Conservation (phyloP, 2,329 filamentous ascomycete genomes). For the Fusarium albidum region DNA sequence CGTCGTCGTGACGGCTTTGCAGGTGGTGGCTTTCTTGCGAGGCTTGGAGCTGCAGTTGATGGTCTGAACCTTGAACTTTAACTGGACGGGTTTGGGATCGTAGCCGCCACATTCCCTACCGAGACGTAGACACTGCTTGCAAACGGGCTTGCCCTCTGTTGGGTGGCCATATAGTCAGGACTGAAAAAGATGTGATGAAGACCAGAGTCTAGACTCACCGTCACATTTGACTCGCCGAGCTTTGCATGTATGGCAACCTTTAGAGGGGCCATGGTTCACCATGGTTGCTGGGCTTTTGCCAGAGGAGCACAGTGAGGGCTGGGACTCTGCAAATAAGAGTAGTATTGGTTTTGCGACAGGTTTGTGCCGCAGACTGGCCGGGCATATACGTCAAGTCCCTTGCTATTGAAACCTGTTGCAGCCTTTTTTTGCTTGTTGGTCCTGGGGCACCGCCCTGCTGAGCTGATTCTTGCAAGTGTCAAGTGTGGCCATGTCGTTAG, state of each 20-base stretch:
- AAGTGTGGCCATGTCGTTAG: too few species aligned
- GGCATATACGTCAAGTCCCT: too few species aligned
- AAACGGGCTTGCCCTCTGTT: slow-evolving; percentile 15
- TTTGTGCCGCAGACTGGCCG: too few species aligned
- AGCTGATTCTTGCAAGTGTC: too few species aligned
- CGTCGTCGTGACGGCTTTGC: background rate
- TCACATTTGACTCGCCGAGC: slow-evolving; percentile 21
- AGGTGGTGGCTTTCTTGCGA: background rate
- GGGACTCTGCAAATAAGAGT: too few species aligned
- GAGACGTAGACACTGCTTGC: slow-evolving; percentile 7
- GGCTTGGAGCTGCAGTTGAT: background rate
- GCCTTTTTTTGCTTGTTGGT: too few species aligned
- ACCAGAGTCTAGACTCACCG: background rate
- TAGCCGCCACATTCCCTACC: slow-evolving; percentile 22
- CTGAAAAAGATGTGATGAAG: too few species aligned
- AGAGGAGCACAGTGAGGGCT: background rate
- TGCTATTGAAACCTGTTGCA: too few species aligned
- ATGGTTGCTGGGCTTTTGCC: background rate
- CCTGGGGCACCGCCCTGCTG: too few species aligned
- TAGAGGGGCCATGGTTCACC: slow-evolving; percentile 24
- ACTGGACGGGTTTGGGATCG: slow-evolving; percentile 1
- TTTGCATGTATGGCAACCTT: slow-evolving; percentile 22
- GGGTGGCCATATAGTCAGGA: too few species aligned
- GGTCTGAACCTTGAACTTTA: slow-evolving; percentile 15
- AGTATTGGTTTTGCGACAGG: too few species aligned